phyloP scores from a whole-genome alignment of 139 green algal genomes.

The Volvox africanus region DNA sequence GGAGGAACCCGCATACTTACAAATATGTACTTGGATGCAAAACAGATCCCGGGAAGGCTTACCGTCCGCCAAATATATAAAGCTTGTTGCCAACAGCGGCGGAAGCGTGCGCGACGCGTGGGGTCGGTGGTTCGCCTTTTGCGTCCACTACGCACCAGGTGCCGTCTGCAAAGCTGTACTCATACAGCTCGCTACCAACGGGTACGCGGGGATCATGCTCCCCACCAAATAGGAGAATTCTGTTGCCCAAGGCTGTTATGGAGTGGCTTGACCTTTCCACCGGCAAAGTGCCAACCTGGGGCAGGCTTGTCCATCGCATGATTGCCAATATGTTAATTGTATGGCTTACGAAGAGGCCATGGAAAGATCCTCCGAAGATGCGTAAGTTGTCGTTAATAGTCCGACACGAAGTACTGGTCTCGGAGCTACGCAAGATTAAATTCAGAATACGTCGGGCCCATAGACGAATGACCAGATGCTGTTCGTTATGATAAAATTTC shows the following conservation, averaged over 20 bases:
- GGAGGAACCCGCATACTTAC: no score
- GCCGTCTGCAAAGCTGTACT: constrained; percentile 32
- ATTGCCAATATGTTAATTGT: neutral
- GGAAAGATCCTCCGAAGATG: no score
- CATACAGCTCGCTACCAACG: constrained; percentile 32
- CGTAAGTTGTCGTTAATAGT: no score
- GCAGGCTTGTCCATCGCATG: neutral
- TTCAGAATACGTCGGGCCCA: no score
- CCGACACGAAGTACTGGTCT: no score
- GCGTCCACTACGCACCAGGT: constrained; percentile 36
- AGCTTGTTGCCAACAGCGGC: constrained; percentile 51
- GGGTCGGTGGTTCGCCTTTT: constrained; percentile 35
- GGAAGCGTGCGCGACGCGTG: constrained; percentile 54
- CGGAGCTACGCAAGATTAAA: no score
- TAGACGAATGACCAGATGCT: no score
- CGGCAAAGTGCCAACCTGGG: neutral
- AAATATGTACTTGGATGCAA: no score
- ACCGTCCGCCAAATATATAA: constrained; percentile 67
- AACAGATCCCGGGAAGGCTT: no score
- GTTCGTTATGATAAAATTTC: no score
- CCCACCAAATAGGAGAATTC: constrained; percentile 57
- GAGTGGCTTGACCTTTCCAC: constrained; percentile 18
- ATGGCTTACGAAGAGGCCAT: no score
- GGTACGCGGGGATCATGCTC: constrained; percentile 61
- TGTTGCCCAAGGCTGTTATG: constrained; percentile 35